Base-by-base conservation (phyloP, 129 eudicot genomes). In the Rutidosis leptorrhynchoides region DNA sequence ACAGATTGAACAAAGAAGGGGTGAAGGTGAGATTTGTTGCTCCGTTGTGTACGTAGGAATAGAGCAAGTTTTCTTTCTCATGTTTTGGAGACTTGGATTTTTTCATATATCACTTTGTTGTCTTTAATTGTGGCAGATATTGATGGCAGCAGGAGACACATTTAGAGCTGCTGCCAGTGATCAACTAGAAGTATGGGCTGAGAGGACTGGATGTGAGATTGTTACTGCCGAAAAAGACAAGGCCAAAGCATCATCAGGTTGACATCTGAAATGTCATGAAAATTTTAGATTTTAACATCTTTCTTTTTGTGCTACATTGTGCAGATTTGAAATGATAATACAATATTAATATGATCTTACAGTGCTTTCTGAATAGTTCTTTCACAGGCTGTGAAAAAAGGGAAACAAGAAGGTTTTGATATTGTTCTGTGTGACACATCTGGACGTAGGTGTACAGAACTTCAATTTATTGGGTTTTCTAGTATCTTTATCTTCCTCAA, bases 161-260 rank as follows among this genome's bases (percentile, higher is more conserved):
- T 92, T 85, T 76, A 86, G 98, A 77, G 98, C 98, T 67, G 98
- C 98, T 37, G 98, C 98, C 7, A 83, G 96, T 65, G 98, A 92
- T 75, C 98, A 88, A 82, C 67, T 92, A 71, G 96, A 85, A 80
- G 83, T 92, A 69, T 92, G 98, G 98, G 96, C 98, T 26, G 96
- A 92, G 77, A 86, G 98, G 70, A 81, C 91, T 0, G 96, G 84
- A 22, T 92, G 98, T 70, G 98, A 92, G 79, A 92, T 92, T 75
- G 91, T 92, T 17, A 77, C 83, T 45, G 90, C 95, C 64, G 96
- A 88, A 69, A 83, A 83, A 22, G 90, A 88, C 67, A 85, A 88
- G 40, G 95, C 96, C 58, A 92, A 92, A 72, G 98, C 98, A 73
- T 72, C 98, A 68, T 76, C 90, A 83, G 96, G 98, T 92, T 80